Conservation (phyloP, 2,329 filamentous ascomycete genomes). For the Colletotrichum somersetense region DNA sequence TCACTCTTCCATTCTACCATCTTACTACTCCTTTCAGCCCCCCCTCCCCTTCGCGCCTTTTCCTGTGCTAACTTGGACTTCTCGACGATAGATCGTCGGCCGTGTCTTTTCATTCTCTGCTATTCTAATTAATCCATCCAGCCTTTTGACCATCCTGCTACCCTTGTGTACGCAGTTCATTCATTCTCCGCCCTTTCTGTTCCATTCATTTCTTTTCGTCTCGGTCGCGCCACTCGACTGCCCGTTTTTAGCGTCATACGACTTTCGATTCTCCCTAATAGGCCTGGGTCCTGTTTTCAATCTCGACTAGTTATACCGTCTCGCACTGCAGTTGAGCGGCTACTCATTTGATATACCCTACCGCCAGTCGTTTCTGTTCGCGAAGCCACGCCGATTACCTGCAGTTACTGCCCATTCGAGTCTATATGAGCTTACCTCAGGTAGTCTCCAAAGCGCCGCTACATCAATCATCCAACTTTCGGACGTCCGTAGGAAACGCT, state of each 20-base stretch:
- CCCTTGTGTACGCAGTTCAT: slow-evolving; percentile 19
- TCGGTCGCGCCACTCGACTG: slow-evolving; percentile 21
- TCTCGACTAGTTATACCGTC: slow-evolving; percentile 36
- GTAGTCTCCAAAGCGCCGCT: slow-evolving; percentile 36
- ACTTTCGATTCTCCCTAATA: slow-evolving; percentile 42
- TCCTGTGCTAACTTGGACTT: slow-evolving; percentile 28
- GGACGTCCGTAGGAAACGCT: slow-evolving; percentile 30
- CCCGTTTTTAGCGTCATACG: slow-evolving; percentile 22
- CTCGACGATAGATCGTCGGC: slow-evolving; percentile 33
- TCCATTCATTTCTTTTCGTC: slow-evolving; percentile 21
- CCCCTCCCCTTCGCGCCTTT: background rate
- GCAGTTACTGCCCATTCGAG: slow-evolving; percentile 24
- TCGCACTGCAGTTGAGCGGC: slow-evolving; percentile 38
- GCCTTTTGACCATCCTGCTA: slow-evolving; percentile 20
- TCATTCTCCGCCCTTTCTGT: slow-evolving; percentile 28
- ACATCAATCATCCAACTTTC: slow-evolving; percentile 17
- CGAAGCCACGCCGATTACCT: slow-evolving; percentile 28
- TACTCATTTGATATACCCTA: slow-evolving; percentile 36
- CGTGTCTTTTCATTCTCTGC: slow-evolving; percentile 26
- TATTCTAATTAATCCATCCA: slow-evolving; percentile 37
- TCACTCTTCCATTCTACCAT: slow-evolving; percentile 38
- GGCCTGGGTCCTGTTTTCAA: slow-evolving; percentile 40
- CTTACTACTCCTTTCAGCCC: slow-evolving; percentile 27
- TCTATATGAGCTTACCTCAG: slow-evolving; percentile 45
- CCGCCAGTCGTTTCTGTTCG: slow-evolving; percentile 30